A percentile compares a stretch with the other conserved stretches of the same genome.
Evolutionary conservation across 768 basidiomycete species (phyloP).

Genomic region (Cystofilobasidium capitatum): DNA sequence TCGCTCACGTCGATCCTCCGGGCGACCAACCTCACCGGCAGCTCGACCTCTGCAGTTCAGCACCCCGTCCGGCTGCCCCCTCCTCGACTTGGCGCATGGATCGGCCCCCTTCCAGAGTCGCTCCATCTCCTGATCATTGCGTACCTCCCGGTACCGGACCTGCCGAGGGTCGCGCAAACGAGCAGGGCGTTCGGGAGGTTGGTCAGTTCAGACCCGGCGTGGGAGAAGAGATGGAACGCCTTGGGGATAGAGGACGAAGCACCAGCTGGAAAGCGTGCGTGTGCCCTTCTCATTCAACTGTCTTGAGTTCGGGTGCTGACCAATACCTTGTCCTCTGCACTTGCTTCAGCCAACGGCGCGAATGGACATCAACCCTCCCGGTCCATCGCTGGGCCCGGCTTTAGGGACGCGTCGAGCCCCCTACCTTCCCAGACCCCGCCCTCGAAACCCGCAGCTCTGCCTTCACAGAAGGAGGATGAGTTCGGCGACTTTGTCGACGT

Average conservation of each 20-base stretch:
- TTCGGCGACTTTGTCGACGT: constrained; percentile 39
- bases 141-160: constrained; percentile 66
- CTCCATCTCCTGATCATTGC: constrained; percentile 65
- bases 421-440: constrained; percentile 16
- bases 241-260: constrained; percentile 9
- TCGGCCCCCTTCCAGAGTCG: constrained; percentile 71
- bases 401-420: not conserved
- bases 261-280: not conserved
- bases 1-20: constrained; percentile 33
- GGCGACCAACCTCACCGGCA: not conserved
- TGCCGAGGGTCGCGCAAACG: constrained; percentile 62
- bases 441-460: not conserved
- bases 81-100: constrained; percentile 38
- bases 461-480: constrained; percentile 34
- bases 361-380: too few relatives aligned
- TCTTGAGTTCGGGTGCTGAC: not conserved
- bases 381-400: not conserved
- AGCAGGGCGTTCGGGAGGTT: constrained; percentile 57
- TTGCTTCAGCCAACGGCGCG: too few relatives aligned
- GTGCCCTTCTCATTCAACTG: not conserved
- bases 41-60: not conserved
- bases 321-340: too few relatives aligned
- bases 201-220: constrained; percentile 61
- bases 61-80: constrained; percentile 28
- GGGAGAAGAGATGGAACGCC: constrained; percentile 61